Base-by-base conservation (phyloP, 2,329 filamentous ascomycete genomes). In the Ramularia collo-cygni region DNA sequence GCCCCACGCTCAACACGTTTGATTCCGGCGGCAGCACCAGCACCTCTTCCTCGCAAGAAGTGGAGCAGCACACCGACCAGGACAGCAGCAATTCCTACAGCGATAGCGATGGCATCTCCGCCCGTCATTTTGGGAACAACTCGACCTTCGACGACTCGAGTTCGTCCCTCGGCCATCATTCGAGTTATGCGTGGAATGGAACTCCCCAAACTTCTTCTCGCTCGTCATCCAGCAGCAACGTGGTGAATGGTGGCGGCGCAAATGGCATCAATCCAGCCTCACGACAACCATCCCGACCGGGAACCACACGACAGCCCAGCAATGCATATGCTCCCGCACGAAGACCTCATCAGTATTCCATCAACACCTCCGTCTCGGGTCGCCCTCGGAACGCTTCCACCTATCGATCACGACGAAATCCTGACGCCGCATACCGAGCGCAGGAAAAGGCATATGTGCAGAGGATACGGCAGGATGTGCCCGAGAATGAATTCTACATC, bases 381-480 rank as follows among this genome's bases (percentile, higher is more conserved):
- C 69, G 74, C 46, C 71, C 47, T 3, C 43, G 77, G 45, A 77
- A 75, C 6, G 71, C 69, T 5, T 80, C 77, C 2, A 63, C 70
- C 2, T 75, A 74, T 46, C 67, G 79, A 47, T 58, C 60, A 28
- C 62, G 70, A 27, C 67, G 76, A 43, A 83, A 85, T 55, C 81
- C 81, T 8, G 81, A 82, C 55, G 79, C 80, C 37, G 79, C 83
- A 52, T 86, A 85, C 59, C 72, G 84, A 44, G 85, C 85, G 34
- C 87, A 96, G 64, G 90, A 96, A 64, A 86, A 89, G 60, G 90
- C 90, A 42, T 98, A 98, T 60, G 83, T 96, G 24, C 87, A 95
- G 63, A 81, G 90, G 53, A 76, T 96, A 57, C 81, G 88, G 42
- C 86, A 93, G 51, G 77, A 79, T 43, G 57, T 55, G 8, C 64